Evolutionary conservation across 352 stramenopile species (phyloP).

Genomic region (Pythium insidiosum): DNA sequence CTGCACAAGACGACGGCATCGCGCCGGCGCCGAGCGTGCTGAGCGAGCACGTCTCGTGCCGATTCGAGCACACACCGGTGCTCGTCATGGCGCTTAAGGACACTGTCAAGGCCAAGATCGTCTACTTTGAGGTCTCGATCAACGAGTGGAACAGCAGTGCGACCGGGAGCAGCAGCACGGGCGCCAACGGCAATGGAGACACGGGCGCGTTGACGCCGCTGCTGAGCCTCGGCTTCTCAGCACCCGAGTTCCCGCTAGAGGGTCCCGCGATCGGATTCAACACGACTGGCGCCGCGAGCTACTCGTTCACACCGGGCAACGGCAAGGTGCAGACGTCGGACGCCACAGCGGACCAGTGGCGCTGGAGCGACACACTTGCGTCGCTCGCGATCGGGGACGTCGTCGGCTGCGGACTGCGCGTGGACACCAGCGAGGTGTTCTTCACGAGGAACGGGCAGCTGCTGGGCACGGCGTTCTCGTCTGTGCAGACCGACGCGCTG

Average conservation of each 20-base stretch:
- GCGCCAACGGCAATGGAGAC: no score
- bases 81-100: constrained; percentile 66
- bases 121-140: constrained; percentile 79
- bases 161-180: background rate
- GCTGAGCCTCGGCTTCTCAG: constrained; percentile 61
- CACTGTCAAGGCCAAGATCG: constrained; percentile 59
- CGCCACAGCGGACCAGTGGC: constrained; percentile 47
- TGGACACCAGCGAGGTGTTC: constrained; percentile 81
- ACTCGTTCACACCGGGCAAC: constrained; percentile 59
- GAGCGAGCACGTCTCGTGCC: constrained; percentile 38
- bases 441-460: constrained; percentile 82
- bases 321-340: constrained; percentile 64
- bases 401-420: constrained; percentile 67
- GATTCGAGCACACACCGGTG: constrained; percentile 73
- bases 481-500: constrained; percentile 31
- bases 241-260: constrained; percentile 61
- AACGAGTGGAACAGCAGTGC: constrained; percentile 39
- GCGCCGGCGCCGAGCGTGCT: constrained; percentile 1
- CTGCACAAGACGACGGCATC: constrained; percentile 31
- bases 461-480: constrained; percentile 75
- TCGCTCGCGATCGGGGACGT: constrained; percentile 49
- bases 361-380: constrained; percentile 49
- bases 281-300: constrained; percentile 31
- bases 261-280: constrained; percentile 43
- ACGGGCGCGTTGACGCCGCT: no score